Conservation (phyloP, 1,139 yeast genomes). For the Sugiyamaella grinbergsii region DNA sequence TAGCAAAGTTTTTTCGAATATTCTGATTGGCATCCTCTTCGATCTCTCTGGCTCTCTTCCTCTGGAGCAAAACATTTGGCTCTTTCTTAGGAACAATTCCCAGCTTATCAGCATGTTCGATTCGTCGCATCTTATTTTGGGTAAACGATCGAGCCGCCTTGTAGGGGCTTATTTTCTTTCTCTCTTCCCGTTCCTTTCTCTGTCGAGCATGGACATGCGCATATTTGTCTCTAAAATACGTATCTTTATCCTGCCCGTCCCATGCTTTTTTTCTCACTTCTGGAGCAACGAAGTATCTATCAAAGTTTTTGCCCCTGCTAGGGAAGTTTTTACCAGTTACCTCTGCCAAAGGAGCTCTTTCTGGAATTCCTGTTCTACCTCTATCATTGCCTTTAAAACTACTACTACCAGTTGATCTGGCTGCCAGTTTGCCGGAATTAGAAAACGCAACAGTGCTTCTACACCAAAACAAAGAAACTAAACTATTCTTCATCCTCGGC, state of each 20-base stretch:
- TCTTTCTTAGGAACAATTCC: slow-evolving; percentile 18
- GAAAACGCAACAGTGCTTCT: neutral
- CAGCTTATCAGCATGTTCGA: slow-evolving; percentile 14
- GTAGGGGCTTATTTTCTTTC: slow-evolving; percentile 20
- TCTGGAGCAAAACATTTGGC: slow-evolving; percentile 22
- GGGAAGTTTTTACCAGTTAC: slow-evolving; percentile 16
- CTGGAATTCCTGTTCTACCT: slow-evolving; percentile 2
- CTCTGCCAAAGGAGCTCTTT: slow-evolving; percentile 10
- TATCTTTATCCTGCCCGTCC: slow-evolving; percentile 58
- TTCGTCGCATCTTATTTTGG: slow-evolving; percentile 20
- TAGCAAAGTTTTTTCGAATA: slow-evolving; percentile 12
- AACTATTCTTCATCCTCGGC: neutral
- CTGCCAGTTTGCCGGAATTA: neutral
- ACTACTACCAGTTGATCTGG: neutral
- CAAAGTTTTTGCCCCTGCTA: slow-evolving; percentile 40
- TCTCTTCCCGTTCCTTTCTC: slow-evolving; percentile 33
- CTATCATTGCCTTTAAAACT: neutral
- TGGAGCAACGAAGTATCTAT: slow-evolving; percentile 48
- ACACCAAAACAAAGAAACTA: neutral
- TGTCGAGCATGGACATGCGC: slow-evolving; percentile 61
- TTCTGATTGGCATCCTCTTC: slow-evolving; percentile 4
- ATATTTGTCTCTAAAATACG: slow-evolving; percentile 56
- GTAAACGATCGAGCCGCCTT: slow-evolving; percentile 25
- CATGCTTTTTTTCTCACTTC: slow-evolving; percentile 53
- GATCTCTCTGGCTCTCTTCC: slow-evolving; percentile 27